Evolutionary conservation across 1,284 basidiomycete genomes (phyloP).

Genomic region (Tylopilus sp.): DNA sequence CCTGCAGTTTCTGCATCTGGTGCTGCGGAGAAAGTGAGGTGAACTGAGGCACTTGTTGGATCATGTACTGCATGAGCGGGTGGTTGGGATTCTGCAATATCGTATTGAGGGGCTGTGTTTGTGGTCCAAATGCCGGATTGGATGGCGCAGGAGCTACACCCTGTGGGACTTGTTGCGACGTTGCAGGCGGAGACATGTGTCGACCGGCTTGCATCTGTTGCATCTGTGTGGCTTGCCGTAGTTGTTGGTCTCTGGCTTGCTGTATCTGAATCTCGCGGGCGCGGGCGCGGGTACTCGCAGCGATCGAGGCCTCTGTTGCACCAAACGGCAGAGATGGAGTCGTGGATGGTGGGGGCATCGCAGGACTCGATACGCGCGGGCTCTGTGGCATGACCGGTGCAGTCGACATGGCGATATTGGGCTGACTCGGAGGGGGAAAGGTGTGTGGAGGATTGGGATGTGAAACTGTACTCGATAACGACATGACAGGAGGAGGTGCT

Average conservation of each 20-base stretch:
- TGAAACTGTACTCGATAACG: constrained; percentile 13
- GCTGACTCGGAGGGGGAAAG: constrained; percentile 13
- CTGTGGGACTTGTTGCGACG: constrained; percentile 27
- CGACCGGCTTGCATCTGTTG: constrained; percentile 36
- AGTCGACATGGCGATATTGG: constrained; percentile 15
- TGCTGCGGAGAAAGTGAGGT: constrained; percentile 47
- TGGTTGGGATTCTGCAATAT: constrained; percentile 57
- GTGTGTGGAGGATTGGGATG: constrained; percentile 20
- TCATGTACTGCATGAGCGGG: constrained; percentile 57
- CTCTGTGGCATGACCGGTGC: constrained; percentile 28
- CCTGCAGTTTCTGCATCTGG: constrained; percentile 59
- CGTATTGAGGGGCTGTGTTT: constrained; percentile 46
- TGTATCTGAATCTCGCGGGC: constrained; percentile 49
- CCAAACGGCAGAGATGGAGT: constrained; percentile 30
- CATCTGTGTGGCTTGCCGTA: constrained; percentile 34
- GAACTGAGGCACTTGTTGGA: constrained; percentile 54
- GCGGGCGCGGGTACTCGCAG: constrained; percentile 40
- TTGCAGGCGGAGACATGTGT: constrained; percentile 46
- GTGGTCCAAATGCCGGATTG: constrained; percentile 14
- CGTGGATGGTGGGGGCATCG: constrained; percentile 24
- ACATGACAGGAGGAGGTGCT: constrained; percentile 39
- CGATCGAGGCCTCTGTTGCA: constrained; percentile 36
- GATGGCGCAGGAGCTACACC: constrained; percentile 18
- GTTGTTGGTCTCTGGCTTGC: constrained; percentile 39
- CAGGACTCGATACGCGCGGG: constrained; percentile 27